Percentiles rank a stretch among this genome's conserved stretches.
Evolutionary conservation across 2,329 filamentous ascomycete species (phyloP).

Genomic region (Beauveria scarabaeidicola): DNA sequence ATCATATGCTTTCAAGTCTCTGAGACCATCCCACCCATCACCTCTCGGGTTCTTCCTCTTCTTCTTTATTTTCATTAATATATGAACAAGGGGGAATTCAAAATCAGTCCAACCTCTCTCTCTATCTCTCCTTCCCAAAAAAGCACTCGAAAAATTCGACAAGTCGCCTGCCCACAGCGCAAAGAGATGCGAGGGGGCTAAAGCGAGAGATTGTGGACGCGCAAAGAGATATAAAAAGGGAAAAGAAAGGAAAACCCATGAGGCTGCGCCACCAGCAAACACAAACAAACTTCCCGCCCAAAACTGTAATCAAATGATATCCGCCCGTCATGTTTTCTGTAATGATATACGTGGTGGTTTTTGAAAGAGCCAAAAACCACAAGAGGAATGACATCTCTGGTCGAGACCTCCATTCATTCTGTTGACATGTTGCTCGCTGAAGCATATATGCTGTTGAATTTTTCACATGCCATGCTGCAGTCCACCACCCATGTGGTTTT

Average conservation of each 20-base stretch:
- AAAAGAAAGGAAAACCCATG: background rate
- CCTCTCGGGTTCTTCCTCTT: background rate
- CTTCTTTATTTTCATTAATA: background rate
- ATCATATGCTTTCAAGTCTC: background rate
- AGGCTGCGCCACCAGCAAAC: background rate
- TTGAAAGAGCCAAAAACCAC: background rate
- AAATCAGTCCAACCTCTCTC: background rate
- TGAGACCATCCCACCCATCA: background rate
- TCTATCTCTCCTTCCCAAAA: background rate
- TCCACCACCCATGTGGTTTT: conserved; percentile 9
- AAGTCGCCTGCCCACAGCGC: background rate
- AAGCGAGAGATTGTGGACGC: background rate
- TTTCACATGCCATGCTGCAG: conserved; percentile 9
- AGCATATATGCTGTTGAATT: background rate
- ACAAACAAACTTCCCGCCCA: background rate
- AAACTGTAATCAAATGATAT: background rate
- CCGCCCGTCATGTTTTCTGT: background rate
- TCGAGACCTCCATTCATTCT: background rate
- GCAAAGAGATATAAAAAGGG: background rate
- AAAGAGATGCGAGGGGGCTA: background rate
- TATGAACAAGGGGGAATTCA: background rate
- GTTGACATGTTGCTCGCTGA: background rate
- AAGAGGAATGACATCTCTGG: background rate
- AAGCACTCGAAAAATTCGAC: background rate
- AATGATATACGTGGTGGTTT: background rate